A percentile compares a stretch with the other conserved stretches of the same genome.
These are phyloP conservation scores for Triticum monococcum DNA, from an alignment of 176 grass and related monocot species.

Conservation along the genomic window DNA sequence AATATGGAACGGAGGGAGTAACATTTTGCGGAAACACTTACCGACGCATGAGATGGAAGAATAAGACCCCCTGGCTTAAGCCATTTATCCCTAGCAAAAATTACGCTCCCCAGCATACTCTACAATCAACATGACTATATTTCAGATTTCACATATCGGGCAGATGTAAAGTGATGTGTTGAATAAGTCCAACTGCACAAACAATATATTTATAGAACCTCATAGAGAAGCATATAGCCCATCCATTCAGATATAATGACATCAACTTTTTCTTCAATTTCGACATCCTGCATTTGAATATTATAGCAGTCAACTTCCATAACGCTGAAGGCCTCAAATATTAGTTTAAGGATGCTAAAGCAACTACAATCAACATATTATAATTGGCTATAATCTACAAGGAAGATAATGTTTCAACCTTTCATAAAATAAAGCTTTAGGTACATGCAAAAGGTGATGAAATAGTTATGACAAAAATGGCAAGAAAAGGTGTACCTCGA, in stretches of 20 bases:
- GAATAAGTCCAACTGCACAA: conserved; percentile 11
- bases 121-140: conserved; percentile 36
- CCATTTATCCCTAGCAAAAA: conserved; percentile 99
- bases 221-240: conserved; percentile 96
- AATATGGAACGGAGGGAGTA: not conserved
- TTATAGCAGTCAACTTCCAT: not conserved
- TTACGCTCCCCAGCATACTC: conserved; percentile 96
- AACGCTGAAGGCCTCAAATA: not conserved
- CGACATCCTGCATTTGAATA: conserved; percentile 64
- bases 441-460: conserved; percentile 1
- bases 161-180: not conserved
- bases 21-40: conserved; percentile 35
- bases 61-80: conserved; percentile 95
- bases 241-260: conserved; percentile 99
- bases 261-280: conserved; percentile 95
- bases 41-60: conserved; percentile 94
- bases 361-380: conserved; percentile 11
- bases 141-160: conserved; percentile 25
- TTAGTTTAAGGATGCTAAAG: not conserved
- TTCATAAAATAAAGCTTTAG: conserved; percentile 2
- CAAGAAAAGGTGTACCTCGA: conserved; percentile 63
- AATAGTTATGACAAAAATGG: conserved; percentile 17
- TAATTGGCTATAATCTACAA: not conserved
- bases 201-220: conserved; percentile 54
- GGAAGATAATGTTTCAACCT: not conserved